phyloP scores from a whole-genome alignment of 2,329 filamentous ascomycete species.

The Phialemoniopsis sp. region DNA sequence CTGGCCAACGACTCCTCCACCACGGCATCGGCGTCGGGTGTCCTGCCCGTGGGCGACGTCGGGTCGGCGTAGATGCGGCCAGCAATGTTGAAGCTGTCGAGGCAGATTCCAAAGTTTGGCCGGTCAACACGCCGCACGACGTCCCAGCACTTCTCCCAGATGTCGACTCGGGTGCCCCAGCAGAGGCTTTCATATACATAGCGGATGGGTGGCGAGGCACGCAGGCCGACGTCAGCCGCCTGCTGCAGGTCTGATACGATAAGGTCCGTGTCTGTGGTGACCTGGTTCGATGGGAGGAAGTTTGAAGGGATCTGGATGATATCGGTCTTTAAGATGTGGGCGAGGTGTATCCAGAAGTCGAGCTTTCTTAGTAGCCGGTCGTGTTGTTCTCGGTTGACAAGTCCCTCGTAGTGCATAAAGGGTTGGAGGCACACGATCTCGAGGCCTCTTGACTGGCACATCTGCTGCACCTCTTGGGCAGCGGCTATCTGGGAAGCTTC shows the following conservation, averaged over 20 bases:
- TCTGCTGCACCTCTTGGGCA: slow-evolving; percentile 48
- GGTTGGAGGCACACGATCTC: slow-evolving; percentile 68
- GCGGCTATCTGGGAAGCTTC: slow-evolving; percentile 37
- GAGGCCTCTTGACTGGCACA: slow-evolving; percentile 54
- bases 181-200: slow-evolving; percentile 73
- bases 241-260: slow-evolving; percentile 60
- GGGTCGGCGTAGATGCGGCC: slow-evolving; percentile 70
- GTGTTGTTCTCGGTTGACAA: slow-evolving; percentile 58
- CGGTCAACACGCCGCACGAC: slow-evolving; percentile 61
- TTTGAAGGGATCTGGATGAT: slow-evolving; percentile 71
- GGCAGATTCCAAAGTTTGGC: slow-evolving; percentile 70
- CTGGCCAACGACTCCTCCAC: slow-evolving; percentile 49
- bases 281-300: slow-evolving; percentile 50
- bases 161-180: slow-evolving; percentile 67
- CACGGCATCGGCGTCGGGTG: slow-evolving; percentile 47
- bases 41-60: slow-evolving; percentile 43
- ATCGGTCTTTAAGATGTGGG: slow-evolving; percentile 60
- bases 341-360: slow-evolving; percentile 65
- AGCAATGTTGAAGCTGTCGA: slow-evolving; percentile 77
- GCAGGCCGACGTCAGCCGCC: slow-evolving; percentile 63
- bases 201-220: slow-evolving; percentile 50
- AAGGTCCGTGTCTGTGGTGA: slow-evolving; percentile 42
- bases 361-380: slow-evolving; percentile 56
- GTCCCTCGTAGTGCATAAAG: slow-evolving; percentile 74
- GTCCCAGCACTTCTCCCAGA: slow-evolving; percentile 70